Conservation (phyloP, 257 asterid species). For the Penstemon newberryi region DNA sequence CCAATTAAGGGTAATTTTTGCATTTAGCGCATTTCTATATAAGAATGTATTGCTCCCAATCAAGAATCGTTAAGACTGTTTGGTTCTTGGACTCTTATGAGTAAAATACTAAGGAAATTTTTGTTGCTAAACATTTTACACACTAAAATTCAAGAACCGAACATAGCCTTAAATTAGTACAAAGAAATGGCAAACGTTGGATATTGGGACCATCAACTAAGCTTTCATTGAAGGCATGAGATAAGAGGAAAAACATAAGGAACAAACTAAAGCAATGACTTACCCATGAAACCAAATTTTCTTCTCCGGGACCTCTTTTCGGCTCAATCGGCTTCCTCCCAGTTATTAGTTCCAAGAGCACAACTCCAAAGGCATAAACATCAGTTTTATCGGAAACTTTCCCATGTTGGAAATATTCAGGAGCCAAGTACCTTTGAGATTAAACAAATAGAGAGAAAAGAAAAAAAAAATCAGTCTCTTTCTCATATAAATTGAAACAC, state of each 20-base stretch:
- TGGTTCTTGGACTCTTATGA: too few relatives aligned
- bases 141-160: too few relatives aligned
- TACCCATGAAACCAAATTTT: slow-evolving; percentile 85
- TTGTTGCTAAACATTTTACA: too few relatives aligned
- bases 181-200: too few relatives aligned
- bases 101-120: too few relatives aligned
- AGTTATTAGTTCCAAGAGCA: slow-evolving; percentile 81
- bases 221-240: neutral
- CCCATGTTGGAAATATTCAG: slow-evolving; percentile 94
- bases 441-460: neutral
- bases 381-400: slow-evolving; percentile 93
- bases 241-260: neutral
- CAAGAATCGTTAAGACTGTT: too few relatives aligned
- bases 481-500: neutral
- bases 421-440: slow-evolving; percentile 72
- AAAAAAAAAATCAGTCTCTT: slow-evolving; percentile 17
- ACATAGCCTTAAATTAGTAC: too few relatives aligned
- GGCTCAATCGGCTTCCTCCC: slow-evolving; percentile 88
- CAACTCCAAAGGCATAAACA: slow-evolving; percentile 83
- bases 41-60: too few relatives aligned
- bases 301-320: slow-evolving; percentile 83
- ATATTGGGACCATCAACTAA: too few relatives aligned
- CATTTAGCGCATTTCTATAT: too few relatives aligned
- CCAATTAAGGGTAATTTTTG: too few relatives aligned
- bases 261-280: slow-evolving; percentile 26